Conservation (phyloP, 2,329 filamentous ascomycete genomes). For the Colletotrichum falcatum region DNA sequence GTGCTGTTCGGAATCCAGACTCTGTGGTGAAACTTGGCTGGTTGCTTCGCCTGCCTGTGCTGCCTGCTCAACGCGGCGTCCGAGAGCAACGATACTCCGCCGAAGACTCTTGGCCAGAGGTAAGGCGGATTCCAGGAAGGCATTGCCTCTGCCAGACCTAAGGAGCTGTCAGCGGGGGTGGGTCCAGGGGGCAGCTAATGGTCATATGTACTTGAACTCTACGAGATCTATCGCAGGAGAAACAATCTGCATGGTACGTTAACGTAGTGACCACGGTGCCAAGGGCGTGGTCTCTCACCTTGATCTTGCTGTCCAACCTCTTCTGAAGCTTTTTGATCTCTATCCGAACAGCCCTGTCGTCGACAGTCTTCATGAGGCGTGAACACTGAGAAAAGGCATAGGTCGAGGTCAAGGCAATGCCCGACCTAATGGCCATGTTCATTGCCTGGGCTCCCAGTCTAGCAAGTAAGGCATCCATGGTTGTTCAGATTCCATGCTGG, state of each 20-base stretch:
- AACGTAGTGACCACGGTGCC: background rate
- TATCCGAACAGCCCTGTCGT: conserved; percentile 73
- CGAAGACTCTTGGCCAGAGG: conserved; percentile 85
- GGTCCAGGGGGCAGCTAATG: background rate
- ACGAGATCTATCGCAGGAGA: conserved; percentile 93
- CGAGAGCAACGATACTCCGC: conserved; percentile 84
- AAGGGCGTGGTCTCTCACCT: conserved; percentile 59
- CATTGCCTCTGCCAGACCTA: conserved; percentile 66
- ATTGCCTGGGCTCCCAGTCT: conserved; percentile 76
- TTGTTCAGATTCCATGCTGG: conserved; percentile 45
- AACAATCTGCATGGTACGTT: conserved; percentile 70
- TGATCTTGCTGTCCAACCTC: conserved; percentile 86
- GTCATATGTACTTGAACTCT: conserved; percentile 77
- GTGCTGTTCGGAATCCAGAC: conserved; percentile 64
- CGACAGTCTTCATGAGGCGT: conserved; percentile 80
- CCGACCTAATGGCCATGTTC: conserved; percentile 92
- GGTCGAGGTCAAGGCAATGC: conserved; percentile 84
- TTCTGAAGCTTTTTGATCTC: conserved; percentile 80
- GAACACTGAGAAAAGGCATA: conserved; percentile 89
- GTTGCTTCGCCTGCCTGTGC: conserved; percentile 71
- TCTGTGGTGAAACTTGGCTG: conserved; percentile 55
- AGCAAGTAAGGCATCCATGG: conserved; percentile 77
- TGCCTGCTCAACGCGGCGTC: conserved; percentile 77
- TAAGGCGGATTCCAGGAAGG: conserved; percentile 83
- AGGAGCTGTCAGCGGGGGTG: conserved; percentile 43